phyloP scores from a whole-genome alignment of 2,329 filamentous ascomycete genomes.

The Trichoderma sp. region DNA sequence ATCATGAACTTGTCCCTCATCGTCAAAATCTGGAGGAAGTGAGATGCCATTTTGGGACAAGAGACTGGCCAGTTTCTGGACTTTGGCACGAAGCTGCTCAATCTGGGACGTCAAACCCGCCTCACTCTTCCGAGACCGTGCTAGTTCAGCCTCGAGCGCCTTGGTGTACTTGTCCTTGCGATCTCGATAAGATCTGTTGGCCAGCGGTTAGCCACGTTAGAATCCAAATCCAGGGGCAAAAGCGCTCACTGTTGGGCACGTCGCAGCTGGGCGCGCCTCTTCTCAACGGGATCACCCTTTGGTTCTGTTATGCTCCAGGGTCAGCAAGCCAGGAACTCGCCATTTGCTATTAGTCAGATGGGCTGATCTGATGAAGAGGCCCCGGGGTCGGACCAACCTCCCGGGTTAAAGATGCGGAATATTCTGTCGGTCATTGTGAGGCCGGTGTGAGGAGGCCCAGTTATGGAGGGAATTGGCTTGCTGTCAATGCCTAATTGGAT shows the following conservation, averaged over 20 bases:
- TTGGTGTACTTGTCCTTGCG: conserved; percentile 33
- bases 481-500: neutral
- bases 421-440: conserved; percentile 26
- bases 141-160: conserved; percentile 29
- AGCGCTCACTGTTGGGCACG: conserved; percentile 30
- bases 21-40: neutral
- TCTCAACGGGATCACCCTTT: conserved; percentile 29
- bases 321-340: neutral
- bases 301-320: conserved; percentile 19
- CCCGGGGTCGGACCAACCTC: conserved; percentile 16
- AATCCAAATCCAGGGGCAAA: neutral
- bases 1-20: neutral
- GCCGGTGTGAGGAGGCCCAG: neutral
- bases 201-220: neutral
- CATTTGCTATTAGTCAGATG: neutral
- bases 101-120: conserved; percentile 24
- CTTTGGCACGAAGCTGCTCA: conserved; percentile 21
- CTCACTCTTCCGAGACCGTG: conserved; percentile 24
- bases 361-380: neutral
- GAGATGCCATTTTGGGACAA: conserved; percentile 24
- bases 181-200: conserved; percentile 30
- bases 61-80: conserved; percentile 22
- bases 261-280: conserved; percentile 30
- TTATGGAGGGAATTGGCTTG: neutral
- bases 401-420: conserved; percentile 37